These are phyloP conservation scores for Rhododendron ovatum DNA, from an alignment of 148 eudicot species.

Conservation along the genomic window DNA sequence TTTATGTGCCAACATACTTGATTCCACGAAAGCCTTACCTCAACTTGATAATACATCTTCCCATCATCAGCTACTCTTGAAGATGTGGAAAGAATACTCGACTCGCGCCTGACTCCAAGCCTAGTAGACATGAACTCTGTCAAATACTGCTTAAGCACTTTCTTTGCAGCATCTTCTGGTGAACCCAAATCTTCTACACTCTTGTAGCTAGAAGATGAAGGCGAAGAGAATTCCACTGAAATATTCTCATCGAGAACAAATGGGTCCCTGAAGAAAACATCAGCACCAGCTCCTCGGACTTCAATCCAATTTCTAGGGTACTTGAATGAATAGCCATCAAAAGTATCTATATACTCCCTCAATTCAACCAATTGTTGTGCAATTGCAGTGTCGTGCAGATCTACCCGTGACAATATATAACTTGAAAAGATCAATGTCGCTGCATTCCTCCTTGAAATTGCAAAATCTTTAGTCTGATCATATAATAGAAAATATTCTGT, in stretches of 20 bases:
- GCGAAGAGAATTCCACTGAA: constrained; percentile 80
- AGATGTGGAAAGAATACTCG: constrained; percentile 62
- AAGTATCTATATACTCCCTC: constrained; percentile 77
- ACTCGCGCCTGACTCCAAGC: constrained; percentile 88
- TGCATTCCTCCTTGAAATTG: constrained; percentile 72
- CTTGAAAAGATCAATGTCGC: constrained; percentile 49
- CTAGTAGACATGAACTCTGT: constrained; percentile 98
- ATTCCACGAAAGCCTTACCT: constrained; percentile 41
- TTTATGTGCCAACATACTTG: too few relatives aligned
- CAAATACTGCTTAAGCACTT: constrained; percentile 70
- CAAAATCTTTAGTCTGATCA: constrained; percentile 87
- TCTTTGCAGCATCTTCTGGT: constrained; percentile 83
- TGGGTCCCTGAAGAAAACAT: constrained; percentile 95
- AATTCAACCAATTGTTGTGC: constrained; percentile 56
- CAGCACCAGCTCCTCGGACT: constrained; percentile 96
- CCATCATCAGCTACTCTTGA: constrained; percentile 96
- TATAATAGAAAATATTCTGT: constrained; percentile 51
- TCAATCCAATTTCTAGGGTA: constrained; percentile 92
- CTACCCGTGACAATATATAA: constrained; percentile 38
- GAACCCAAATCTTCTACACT: constrained; percentile 88
- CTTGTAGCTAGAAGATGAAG: constrained; percentile 82
- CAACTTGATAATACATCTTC: constrained; percentile 73
- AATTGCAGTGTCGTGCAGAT: constrained; percentile 28
- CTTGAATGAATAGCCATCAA: constrained; percentile 81
- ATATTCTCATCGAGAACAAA: constrained; percentile 83